Base-by-base conservation (phyloP, 306 rosid genomes). In the Vigna trinervia region DNA sequence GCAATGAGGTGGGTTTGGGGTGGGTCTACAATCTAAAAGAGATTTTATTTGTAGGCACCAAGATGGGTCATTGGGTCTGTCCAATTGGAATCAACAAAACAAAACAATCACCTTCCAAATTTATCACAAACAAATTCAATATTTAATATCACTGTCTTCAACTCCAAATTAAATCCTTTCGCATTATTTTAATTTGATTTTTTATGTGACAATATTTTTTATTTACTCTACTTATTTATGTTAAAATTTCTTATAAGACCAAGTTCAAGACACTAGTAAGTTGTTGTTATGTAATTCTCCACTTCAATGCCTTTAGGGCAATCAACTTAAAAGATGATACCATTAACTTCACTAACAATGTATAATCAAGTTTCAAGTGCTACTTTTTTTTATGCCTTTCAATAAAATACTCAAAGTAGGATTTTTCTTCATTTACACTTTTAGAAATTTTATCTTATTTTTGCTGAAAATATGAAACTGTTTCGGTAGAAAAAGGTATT, bases 51-150 rank as follows among this genome's bases (percentile, higher is more conserved):
- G 38, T 34, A 34, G 38, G 38, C 6, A 5, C 6, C 6, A 34
- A 34, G 38, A 34, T 34, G 38, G 7, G 38, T 34, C 6, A 34
- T 1, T 34, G 7, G 0, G 63, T 20, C 6, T 78, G 80, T 65
- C 77, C 82, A 78, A 63, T 74, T 0, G 43, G 73, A 61, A 69
- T 62, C 45, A 39, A 8, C 45, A 8, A 67, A 85, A 69, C 79
- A 78, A 5, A 50, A 78, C 81, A 81, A 32, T 63, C 78, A 78
- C 57, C 69, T 78, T 84, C 77, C 66, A 73, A 77, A 73, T 66
- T 36, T 32, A 57, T 59, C 45, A 39, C 38, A 34, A 34, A 34
- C 5, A 34, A 34, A 34, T 34, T 34, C 5, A 34, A 34, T 5
- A 34, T 34, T 34, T 34, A 30, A 26, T 26, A 26, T 26, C 28